Percentiles rank a stretch among this genome's conserved stretches.
Evolutionary conservation across 306 rosid genomes (phyloP).

Genomic region (Coriaria nepalensis): DNA sequence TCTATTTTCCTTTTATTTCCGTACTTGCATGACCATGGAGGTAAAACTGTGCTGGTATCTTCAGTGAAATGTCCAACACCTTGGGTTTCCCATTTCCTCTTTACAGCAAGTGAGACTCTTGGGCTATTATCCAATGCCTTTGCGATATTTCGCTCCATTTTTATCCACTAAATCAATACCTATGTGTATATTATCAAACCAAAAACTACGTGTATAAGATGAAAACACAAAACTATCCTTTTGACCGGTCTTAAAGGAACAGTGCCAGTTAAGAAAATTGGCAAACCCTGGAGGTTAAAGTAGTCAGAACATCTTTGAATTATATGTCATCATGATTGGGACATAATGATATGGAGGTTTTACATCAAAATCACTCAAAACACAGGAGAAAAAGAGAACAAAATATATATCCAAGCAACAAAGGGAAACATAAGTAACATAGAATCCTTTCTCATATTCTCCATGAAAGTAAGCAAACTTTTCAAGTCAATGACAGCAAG

Average conservation of each 20-base stretch:
- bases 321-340: background rate
- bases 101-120: conserved; percentile 21
- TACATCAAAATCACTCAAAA: background rate
- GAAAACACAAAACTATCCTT: conserved; percentile 24
- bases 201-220: conserved; percentile 29
- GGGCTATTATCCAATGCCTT: conserved; percentile 53
- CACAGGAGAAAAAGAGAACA: background rate
- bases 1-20: conserved; percentile 40
- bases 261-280: conserved; percentile 21
- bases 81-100: conserved; percentile 41
- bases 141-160: conserved; percentile 47
- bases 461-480: too few relatives aligned
- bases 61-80: conserved; percentile 24
- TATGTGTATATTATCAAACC: conserved; percentile 31
- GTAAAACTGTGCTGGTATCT: conserved; percentile 22
- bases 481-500: too few relatives aligned
- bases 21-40: conserved; percentile 17
- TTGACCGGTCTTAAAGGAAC: conserved; percentile 21
- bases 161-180: conserved; percentile 36
- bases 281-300: conserved; percentile 33
- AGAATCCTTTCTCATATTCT: too few relatives aligned
- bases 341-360: conserved; percentile 1
- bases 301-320: conserved; percentile 6
- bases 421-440: too few relatives aligned
- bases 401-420: too few relatives aligned